Base-by-base conservation (phyloP, 495 filamentous ascomycete species). In the Penicillium diatomitis region DNA sequence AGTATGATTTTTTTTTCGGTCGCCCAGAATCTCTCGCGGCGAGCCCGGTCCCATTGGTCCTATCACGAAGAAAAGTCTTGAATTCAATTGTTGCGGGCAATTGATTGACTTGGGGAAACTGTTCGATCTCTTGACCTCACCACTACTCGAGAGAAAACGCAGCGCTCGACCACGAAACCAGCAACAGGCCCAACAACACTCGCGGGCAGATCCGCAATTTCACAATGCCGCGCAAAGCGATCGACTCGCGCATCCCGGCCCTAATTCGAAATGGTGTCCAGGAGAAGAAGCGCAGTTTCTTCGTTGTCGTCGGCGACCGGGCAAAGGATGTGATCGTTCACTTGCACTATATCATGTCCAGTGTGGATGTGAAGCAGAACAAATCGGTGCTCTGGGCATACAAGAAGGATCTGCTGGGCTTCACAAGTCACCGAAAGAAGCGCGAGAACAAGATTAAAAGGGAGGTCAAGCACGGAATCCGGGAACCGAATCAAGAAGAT, bases 371-470 rank as follows among this genome's bases (percentile, higher is more conserved):
- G 52, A 95, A 92, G 69, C 83, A 92, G 64, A 97, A 96, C 72
- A 97, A 96, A 67, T 90, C 85, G 8, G 89, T 99, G 3, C 74
- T 99, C 10, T 99, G 94, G 94, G 90, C 94, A n/a, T 99, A 99
- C 72, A 96, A 97, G 70, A 94, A 95, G 65, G 90, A 97, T 63
- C 78, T 99, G 2, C 73, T 99, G 32, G 89, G 89, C 31, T 98
- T 98, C 66, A 92, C 88, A 8, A 89, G 86, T 67, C 89, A 99
- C 67, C 86, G 94, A 12, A 94, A 94, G 73, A 97, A 99, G 80
- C 84, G 92, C 48, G 94, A 99, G 61, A 84, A 84, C 55, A 97
- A 95, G 69, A 96, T 99, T 64, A 94, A 91, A 71, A 95, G 90
- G 63, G 91, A 97, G 60, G 89, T 99, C 71, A 97, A 95, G 72